phyloP scores from a whole-genome alignment of 23 red algal genomes.

The Gracilaria gracilis region DNA sequence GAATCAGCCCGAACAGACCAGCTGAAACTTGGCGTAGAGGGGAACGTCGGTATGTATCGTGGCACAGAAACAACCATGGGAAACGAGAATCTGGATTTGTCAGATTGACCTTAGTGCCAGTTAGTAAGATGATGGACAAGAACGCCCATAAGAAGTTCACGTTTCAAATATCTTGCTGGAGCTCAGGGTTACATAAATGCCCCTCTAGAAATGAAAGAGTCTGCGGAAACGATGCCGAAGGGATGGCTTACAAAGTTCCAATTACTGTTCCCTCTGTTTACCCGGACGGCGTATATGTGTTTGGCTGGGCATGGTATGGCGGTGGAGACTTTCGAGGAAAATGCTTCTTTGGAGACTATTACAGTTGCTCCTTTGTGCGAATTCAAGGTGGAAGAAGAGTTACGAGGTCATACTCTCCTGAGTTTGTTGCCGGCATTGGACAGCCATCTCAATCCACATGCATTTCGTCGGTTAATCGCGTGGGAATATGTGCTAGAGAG shows the following conservation, averaged over 20 bases:
- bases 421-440: constrained; percentile 46
- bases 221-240: constrained; percentile 67
- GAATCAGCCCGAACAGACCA: constrained; percentile 46
- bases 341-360: constrained; percentile 79
- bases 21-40: constrained; percentile 68
- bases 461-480: constrained; percentile 40
- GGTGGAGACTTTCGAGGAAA: constrained; percentile 51
- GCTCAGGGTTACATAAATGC: constrained; percentile 58
- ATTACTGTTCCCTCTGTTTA: constrained; percentile 65
- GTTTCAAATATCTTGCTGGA: constrained; percentile 78
- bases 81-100: constrained; percentile 73
- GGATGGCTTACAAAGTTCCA: constrained; percentile 53
- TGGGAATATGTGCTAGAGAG: constrained; percentile 47
- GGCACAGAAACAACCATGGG: constrained; percentile 73
- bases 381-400: constrained; percentile 57
- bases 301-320: constrained; percentile 81
- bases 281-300: constrained; percentile 68
- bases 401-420: constrained; percentile 35
- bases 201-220: constrained; percentile 44
- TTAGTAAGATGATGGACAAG: constrained; percentile 67
- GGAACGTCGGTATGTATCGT: constrained; percentile 36
- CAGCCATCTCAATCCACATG: constrained; percentile 17
- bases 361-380: constrained; percentile 68
- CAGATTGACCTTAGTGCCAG: constrained; percentile 60
- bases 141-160: constrained; percentile 69